phyloP scores from a whole-genome alignment of 352 stramenopile species.

The Phytophthora pisi region DNA sequence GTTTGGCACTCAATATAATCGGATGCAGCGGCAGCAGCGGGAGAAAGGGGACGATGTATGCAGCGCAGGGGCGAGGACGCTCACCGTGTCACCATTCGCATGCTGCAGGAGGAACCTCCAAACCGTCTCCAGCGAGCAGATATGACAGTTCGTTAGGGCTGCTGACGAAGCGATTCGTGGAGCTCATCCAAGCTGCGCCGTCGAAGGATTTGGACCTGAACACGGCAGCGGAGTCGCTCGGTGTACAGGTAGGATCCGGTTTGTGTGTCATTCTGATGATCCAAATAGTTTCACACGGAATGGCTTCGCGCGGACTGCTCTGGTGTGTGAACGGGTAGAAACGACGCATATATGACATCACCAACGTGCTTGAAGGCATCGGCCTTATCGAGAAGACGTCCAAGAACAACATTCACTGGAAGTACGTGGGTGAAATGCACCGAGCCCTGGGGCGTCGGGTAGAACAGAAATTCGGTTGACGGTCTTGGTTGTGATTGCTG shows the following conservation, averaged over 20 bases:
- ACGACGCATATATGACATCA: slow-evolving; percentile 99
- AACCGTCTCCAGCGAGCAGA: slow-evolving; percentile 80
- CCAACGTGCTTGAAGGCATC: slow-evolving; percentile 98
- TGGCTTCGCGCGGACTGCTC: background rate
- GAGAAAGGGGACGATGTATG: background rate
- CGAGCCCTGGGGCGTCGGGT: background rate
- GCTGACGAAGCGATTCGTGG: slow-evolving; percentile 97
- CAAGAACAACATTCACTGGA: slow-evolving; percentile 99
- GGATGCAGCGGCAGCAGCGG: background rate
- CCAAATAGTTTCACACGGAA: background rate
- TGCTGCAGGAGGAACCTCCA: slow-evolving; percentile 31
- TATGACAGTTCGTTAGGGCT: slow-evolving; percentile 97
- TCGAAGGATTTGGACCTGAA: slow-evolving; percentile 96
- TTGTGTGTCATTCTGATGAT: background rate
- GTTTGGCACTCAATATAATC: background rate
- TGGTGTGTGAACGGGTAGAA: slow-evolving; percentile 62
- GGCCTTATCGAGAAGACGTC: slow-evolving; percentile 97
- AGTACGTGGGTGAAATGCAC: slow-evolving; percentile 56
- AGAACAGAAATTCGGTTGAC: background rate
- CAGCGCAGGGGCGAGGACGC: background rate
- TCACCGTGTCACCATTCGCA: background rate
- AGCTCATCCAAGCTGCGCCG: slow-evolving; percentile 91
- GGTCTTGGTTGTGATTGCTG: slow-evolving; percentile 1
- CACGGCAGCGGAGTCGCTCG: slow-evolving; percentile 82
- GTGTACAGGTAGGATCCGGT: slow-evolving; percentile 63